Evolutionary conservation across 208 protist species (phyloP), one percentile per base, ranked within the genome.

Genomic region (Trypanosoma platydactyli): DNA sequence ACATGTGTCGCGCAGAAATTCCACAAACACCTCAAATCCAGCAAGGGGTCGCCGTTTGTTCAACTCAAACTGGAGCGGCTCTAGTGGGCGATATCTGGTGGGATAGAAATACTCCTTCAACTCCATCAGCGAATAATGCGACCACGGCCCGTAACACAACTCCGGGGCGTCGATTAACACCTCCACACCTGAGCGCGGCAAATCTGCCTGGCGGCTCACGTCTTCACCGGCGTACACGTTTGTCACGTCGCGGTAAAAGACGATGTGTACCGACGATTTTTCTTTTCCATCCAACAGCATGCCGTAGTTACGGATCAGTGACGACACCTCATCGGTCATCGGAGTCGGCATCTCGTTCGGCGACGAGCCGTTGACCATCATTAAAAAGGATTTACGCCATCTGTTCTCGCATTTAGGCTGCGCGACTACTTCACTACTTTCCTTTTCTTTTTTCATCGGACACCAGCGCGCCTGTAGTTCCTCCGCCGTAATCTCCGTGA

Each of bases 171-270:
- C 86, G 45, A 96, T 61, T 30, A 93, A 44, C n/a, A 96, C 61
- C 75, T 96, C 91, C 5, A 91, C 51, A 22, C 91, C 87, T 13
- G 71, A 83, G 9, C 54, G 82, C 18, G 90, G 91, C 53, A 96
- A 64, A 3, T 71, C 61, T 42, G 77, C 75, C n/a, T 60, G 68
- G 38, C 79, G 80, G 9, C 50, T 67, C 2, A 88, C 58, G 15
- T 70, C 64, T 44, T 96, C 91, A 3, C 88, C 88, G 11, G 86
- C 86, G 66, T 94, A 91, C 20, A 96, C 79, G 68, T 92, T 92
- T 18, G 91, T 71, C 0, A 80, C 60, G 59, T 96, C 91, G 46
- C 83, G 77, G 76, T 93, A 96, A 58, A 75, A 84, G 20, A 94
- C 76, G 18, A 93, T 33, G 73, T 94, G 88, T 22, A 90, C 53